phyloP scores from a whole-genome alignment of 306 rosid genomes.

The Glycine tomentella region DNA sequence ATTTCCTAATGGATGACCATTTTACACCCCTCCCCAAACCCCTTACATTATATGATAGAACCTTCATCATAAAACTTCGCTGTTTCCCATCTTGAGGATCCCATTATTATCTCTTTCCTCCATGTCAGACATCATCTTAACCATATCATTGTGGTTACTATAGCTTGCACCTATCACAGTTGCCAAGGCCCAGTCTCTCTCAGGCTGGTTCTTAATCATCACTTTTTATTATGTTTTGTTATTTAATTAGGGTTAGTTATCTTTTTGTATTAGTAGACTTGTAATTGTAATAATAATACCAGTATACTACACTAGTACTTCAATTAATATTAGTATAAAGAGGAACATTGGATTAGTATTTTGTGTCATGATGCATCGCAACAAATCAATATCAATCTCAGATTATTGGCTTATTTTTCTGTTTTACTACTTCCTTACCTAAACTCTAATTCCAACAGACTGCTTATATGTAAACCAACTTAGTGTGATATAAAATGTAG shows the following conservation, averaged over 20 bases:
- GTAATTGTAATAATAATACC: neutral
- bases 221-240: constrained; percentile 7
- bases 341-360: neutral
- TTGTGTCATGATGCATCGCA: neutral
- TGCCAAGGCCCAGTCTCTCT: no score
- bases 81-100: no score
- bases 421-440: neutral
- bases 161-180: no score
- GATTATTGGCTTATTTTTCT: constrained; percentile 19
- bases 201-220: no score
- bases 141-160: no score
- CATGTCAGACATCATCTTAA: no score
- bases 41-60: no score
- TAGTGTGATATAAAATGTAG: constrained; percentile 13
- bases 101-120: no score
- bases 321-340: neutral
- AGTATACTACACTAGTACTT: constrained; percentile 21
- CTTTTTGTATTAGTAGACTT: neutral
- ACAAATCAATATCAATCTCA: constrained; percentile 20
- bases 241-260: neutral
- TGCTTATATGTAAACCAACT: constrained; percentile 19
- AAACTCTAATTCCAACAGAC: constrained; percentile 4
- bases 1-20: no score
- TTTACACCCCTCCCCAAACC: no score
- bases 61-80: no score